Base-by-base conservation (phyloP, 2,329 filamentous ascomycete species). In the Aspergillus fructus region DNA sequence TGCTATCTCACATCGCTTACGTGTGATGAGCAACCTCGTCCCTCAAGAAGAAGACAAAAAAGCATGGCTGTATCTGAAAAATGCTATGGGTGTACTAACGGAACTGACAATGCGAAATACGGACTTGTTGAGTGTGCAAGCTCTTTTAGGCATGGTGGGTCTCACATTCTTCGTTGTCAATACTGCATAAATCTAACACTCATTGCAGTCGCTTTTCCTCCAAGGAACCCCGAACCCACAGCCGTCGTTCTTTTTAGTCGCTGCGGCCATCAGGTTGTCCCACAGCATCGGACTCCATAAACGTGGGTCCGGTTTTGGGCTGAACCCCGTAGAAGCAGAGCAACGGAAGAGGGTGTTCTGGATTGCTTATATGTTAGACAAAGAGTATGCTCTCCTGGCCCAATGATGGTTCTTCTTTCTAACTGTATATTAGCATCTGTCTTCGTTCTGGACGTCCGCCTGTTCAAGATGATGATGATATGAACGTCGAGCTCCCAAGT, bases 241-340 rank as follows among this genome's bases (percentile, higher is more conserved):
- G 66, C 93, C 94, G 1, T 90, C 91, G 2, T 97, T 96, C 71
- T 88, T 96, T 67, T 83, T 97, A 49, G 88, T 97, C 30, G 90
- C 93, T 5, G 90, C 93, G 12, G 94, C 94, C 3, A 93, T 97
- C 63, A 84, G 94, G 52, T 81, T 96, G 19, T 89, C 93, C 1
- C 93, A 97, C 72, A 96, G 89, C 68, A 97, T 99, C 67, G 94
- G 94, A 19, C 82, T 99, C 37, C 94, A 99, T 76, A 97, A 97
- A 76, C 87, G 90, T 53, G 93, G 93, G 4, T 91, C 90, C 6
- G 91, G 90, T 3, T 97, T 97, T 78, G 94, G 96, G 63, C 81
- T 99, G 43, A 97, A 96, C 66, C 89, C 90, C 1, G 89, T 96
- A 46, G 94, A 99, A 72, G 91, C 94, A 41, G 94, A 99, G 76